Conservation (phyloP, 441 rosid genomes). For the Flueggea neowawraea region DNA sequence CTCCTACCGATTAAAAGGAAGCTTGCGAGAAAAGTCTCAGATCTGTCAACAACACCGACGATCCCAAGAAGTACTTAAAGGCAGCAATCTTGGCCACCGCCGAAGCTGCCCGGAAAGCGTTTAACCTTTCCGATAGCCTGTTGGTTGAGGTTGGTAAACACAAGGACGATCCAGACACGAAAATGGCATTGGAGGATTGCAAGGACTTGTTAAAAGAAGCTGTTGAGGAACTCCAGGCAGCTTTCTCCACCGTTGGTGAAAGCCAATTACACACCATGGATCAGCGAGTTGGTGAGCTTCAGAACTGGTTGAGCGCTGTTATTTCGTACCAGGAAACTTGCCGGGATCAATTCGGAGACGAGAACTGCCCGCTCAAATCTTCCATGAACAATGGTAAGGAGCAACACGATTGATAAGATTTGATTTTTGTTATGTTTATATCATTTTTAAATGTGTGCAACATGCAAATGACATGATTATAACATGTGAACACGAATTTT, state of each 20-base stretch:
- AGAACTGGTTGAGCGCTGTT: constrained; percentile 68
- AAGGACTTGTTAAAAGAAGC: constrained; percentile 67
- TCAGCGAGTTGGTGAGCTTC: constrained; percentile 40
- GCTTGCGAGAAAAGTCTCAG: constrained; percentile 59
- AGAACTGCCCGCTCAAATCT: constrained; percentile 24
- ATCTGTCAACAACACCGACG: constrained; percentile 40
- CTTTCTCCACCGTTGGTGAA: constrained; percentile 31
- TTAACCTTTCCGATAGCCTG: constrained; percentile 37
- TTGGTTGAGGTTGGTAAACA: constrained; percentile 19
- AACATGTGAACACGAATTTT: too few relatives aligned
- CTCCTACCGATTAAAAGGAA: constrained; percentile 59
- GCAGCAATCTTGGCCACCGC: constrained; percentile 57
- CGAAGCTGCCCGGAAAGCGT: constrained; percentile 44
- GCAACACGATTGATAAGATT: too few relatives aligned
- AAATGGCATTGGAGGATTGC: constrained; percentile 35
- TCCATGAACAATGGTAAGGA: constrained; percentile 27
- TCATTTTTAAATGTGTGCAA: too few relatives aligned
- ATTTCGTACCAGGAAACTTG: constrained; percentile 76
- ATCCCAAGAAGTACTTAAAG: constrained; percentile 60
- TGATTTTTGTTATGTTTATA: too few relatives aligned
- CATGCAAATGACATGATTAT: too few relatives aligned
- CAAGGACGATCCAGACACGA: constrained; percentile 30
- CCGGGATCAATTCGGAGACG: constrained; percentile 54
- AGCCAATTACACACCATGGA: constrained; percentile 10
- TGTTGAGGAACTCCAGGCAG: constrained; percentile 52